phyloP scores from a whole-genome alignment of 192 early-diverging fungal species.

The Entomortierella beljakovae region DNA sequence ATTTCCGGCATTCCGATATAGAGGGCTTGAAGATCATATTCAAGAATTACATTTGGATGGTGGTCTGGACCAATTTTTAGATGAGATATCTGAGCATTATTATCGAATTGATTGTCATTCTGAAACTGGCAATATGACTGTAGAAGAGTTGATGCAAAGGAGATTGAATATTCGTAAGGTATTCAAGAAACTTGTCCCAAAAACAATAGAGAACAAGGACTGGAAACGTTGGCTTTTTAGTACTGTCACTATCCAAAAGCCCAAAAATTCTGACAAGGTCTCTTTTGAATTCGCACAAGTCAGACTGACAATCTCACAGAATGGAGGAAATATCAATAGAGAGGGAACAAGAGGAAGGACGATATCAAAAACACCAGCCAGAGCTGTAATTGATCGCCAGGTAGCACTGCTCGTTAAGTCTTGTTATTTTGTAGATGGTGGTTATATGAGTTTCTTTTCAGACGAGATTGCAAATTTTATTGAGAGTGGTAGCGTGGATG shows the following conservation, averaged over 20 bases:
- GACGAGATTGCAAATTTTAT: neutral
- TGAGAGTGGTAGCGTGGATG: neutral
- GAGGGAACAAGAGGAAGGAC: too few species aligned
- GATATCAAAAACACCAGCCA: too few species aligned
- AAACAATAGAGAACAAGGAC: neutral
- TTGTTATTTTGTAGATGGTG: neutral
- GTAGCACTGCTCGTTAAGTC: neutral
- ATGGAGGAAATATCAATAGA: too few species aligned
- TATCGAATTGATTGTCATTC: neutral
- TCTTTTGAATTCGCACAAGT: slow-evolving; percentile 8
- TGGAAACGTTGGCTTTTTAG: slow-evolving; percentile 7
- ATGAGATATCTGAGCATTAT: slow-evolving; percentile 13
- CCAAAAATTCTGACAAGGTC: neutral
- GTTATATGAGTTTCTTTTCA: neutral
- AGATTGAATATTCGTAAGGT: neutral
- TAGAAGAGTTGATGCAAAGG: neutral
- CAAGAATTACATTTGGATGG: neutral
- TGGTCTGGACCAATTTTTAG: slow-evolving; percentile 3
- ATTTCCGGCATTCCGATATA: slow-evolving; percentile 2
- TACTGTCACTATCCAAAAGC: slow-evolving; percentile 6
- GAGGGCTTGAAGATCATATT: neutral
- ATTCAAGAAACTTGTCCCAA: neutral
- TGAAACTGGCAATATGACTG: neutral
- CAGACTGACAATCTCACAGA: slow-evolving; percentile 4
- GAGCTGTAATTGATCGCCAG: neutral